These are phyloP conservation scores for Solanum bulbocastanum DNA, from an alignment of 257 asterid species.

Conservation along the genomic window DNA sequence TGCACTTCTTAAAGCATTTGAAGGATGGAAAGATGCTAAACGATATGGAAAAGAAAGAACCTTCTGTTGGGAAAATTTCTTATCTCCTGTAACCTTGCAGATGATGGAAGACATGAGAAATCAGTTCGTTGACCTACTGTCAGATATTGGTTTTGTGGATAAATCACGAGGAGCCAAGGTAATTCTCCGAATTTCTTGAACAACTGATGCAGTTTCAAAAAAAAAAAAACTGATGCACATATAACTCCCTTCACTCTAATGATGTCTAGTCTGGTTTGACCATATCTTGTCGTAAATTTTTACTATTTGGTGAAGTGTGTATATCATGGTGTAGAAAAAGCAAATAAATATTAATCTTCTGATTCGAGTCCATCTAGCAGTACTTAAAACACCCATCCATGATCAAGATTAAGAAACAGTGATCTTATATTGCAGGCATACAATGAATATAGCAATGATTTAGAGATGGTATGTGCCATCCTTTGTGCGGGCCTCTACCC, in stretches of 20 bases:
- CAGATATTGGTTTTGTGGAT: conserved; percentile 76
- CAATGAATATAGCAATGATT: conserved; percentile 60
- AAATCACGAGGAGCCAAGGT: conserved; percentile 60
- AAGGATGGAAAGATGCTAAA: conserved; percentile 89
- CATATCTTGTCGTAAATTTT: neutral
- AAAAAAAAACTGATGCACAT: neutral
- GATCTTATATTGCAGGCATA: conserved; percentile 46
- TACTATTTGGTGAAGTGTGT: neutral
- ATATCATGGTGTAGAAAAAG: neutral
- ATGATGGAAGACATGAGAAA: conserved; percentile 87
- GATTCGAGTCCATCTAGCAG: neutral
- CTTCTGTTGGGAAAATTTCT: conserved; percentile 85
- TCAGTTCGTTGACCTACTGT: conserved; percentile 78
- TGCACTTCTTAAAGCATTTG: conserved; percentile 90
- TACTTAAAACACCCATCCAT: neutral
- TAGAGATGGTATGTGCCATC: conserved; percentile 92
- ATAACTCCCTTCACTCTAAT: neutral
- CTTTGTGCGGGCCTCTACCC: conserved; percentile 97
- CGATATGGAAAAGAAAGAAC: conserved; percentile 43
- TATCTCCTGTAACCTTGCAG: conserved; percentile 74
- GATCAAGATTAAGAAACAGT: neutral
- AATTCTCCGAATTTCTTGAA: neutral
- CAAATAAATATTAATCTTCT: neutral
- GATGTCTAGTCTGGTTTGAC: neutral
- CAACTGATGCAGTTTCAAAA: neutral